Conservation (phyloP, 2,329 filamentous ascomycete species). For the Aureobasidium sp. region DNA sequence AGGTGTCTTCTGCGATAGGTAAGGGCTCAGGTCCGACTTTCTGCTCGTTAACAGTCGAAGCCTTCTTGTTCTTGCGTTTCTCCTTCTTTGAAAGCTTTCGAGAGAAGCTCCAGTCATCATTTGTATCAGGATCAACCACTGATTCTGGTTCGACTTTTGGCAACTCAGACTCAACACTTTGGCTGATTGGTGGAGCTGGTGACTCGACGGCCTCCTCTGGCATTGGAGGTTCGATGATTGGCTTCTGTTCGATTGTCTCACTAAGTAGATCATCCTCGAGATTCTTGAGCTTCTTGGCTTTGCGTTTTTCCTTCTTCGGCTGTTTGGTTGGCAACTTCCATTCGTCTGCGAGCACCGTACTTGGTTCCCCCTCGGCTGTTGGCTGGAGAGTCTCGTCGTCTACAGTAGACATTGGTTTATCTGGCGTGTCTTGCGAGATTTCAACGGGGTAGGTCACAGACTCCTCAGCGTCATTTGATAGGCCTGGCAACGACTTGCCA, state of each 20-base stretch:
- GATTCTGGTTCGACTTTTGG: neutral
- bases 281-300: constrained; percentile 7
- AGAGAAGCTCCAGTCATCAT: neutral
- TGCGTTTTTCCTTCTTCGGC: constrained; percentile 16
- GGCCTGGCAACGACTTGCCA: neutral
- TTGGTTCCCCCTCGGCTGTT: neutral
- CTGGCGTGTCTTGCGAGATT: neutral
- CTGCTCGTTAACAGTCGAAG: neutral
- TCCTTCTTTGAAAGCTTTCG: constrained; percentile 18
- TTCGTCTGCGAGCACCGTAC: neutral
- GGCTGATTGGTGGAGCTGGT: neutral
- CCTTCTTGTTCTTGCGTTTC: constrained; percentile 22
- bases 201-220: neutral
- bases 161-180: neutral
- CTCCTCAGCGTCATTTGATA: neutral
- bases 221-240: neutral
- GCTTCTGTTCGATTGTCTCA: neutral
- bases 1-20: neutral
- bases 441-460: neutral
- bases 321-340: neutral
- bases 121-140: neutral
- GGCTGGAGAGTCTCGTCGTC: neutral
- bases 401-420: neutral
- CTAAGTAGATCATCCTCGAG: neutral
- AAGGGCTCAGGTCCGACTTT: neutral